Base-by-base conservation (phyloP, 495 filamentous ascomycete species). In the Aspergillus wentii region DNA sequence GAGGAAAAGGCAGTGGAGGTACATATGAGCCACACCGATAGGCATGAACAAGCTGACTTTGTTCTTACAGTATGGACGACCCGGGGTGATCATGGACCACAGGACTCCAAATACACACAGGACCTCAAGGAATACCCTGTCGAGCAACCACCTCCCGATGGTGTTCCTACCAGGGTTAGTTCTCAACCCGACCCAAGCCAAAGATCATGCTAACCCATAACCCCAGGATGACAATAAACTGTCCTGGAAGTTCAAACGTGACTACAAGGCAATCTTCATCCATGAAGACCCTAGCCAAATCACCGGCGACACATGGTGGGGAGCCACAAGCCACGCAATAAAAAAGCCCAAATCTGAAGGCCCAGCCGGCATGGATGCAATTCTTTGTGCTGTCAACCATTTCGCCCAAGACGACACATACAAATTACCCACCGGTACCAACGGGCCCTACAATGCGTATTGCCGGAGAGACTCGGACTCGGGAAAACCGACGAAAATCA, bases 311-410 rank as follows among this genome's bases (percentile, higher is more conserved):
- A n/a, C n/a, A n/a, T 39, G 30, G 34, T 48, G 39, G 44, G 30
- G 30, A 14, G 31, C 35, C 10, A 42, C 40, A 22, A 35, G 30
- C 21, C 22, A 23, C 28, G 37, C 29, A n/a, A n/a, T n/a, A n/a
- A n/a, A n/a, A n/a, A n/a, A n/a, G n/a, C n/a, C n/a, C n/a, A n/a
- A n/a, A n/a, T n/a, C n/a, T 32, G 33, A 41, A 13, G 27, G 21
- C 28, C n/a, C 30, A 25, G 15, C 21, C 18, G 18, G 26, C 21
- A 21, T 29, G 19, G 44, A 47, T 11, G 22, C 18, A 26, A 44
- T 54, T 30, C 20, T 46, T 28, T 55, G 51, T 37, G 51, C 51
- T 5, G 31, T 55, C 10, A 55, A 55, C 32, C 31, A 33, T 26
- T 55, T 55, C 30, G 37, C 33, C 15, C 51, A 55, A 40, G 33